phyloP scores from a whole-genome alignment of 306 rosid species.

The Medicago lupulina region DNA sequence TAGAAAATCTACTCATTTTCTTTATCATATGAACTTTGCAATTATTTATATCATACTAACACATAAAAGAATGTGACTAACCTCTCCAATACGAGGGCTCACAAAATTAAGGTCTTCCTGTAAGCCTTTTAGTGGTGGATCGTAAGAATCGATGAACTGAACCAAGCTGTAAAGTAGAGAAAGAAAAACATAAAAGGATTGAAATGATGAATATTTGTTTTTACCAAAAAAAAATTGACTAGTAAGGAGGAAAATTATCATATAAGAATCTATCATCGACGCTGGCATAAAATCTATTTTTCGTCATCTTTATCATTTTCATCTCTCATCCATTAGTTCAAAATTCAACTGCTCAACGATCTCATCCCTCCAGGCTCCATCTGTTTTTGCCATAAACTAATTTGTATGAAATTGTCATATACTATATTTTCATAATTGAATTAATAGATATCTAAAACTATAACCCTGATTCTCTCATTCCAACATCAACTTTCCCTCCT shows the following conservation, averaged over 20 bases:
- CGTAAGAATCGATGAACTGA: conserved; percentile 92
- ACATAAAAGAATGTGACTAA: conserved; percentile 52
- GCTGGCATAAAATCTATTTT: conserved; percentile 23
- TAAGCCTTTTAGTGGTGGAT: conserved; percentile 93
- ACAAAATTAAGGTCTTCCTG: conserved; percentile 97
- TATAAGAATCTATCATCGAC: conserved; percentile 15
- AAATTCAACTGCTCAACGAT: conserved; percentile 20
- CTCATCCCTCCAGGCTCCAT: conserved; percentile 19
- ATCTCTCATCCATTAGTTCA: background rate
- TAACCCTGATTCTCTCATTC: conserved; percentile 22
- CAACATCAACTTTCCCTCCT: conserved; percentile 3
- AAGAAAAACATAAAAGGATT: conserved; percentile 41
- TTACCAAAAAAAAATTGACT: background rate
- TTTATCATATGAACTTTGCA: conserved; percentile 20
- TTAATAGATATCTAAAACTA: conserved; percentile 10
- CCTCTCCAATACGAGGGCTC: conserved; percentile 99
- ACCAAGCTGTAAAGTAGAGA: conserved; percentile 70
- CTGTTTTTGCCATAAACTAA: conserved; percentile 2
- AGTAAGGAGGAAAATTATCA: conserved; percentile 8
- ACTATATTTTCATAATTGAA: conserved; percentile 7
- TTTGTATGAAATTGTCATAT: background rate
- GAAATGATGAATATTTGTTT: conserved; percentile 33
- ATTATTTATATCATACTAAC: conserved; percentile 27
- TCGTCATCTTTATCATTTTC: conserved; percentile 13
- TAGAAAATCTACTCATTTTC: conserved; percentile 24